Evolutionary conservation across 2,329 filamentous ascomycete genomes (phyloP), one percentile per base, ranked within the genome.

Genomic region (Trichoderma gracile): DNA sequence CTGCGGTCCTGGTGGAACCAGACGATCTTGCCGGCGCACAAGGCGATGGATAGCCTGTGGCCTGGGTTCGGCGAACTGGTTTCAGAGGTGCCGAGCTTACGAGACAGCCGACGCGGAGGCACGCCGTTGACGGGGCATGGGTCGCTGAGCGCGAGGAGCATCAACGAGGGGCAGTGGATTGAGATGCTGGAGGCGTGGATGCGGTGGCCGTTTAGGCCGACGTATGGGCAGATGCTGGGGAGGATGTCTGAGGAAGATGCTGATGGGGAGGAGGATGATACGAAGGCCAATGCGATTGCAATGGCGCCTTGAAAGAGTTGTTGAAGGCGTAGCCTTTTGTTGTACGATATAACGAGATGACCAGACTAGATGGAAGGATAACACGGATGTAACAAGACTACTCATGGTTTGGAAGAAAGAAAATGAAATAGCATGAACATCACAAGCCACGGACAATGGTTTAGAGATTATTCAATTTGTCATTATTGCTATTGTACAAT

Each of bases 201-300:
- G 73, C 77, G 82, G 57, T 92, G 89, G 89, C 88, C 88, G 0
- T 90, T 90, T 68, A 75, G 76, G 3, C 86, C 86, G 1, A 68
- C 72, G 2, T 83, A 82, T 67, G 50, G 73, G 6, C 77, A 84
- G 65, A 73, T 86, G 59, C 74, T 86, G n/a, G 75, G 76, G 5
- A 76, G 81, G 27, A 67, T 75, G 65, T 65, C 72, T n/a, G 76
- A 78, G 8, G 76, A 75, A 5, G 38, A 33, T 3, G 69, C 71
- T 7, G 68, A 71, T 2, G 68, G 43, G 0, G 72, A 71, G 0
- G 71, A 73, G 0, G 75, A 76, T 2, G 73, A 74, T 3, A 27
- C 21, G 10, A 72, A 69, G 58, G 66, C 67, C 12, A 49, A 59
- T 6, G 70, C 70, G 0, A 67, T 65, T 46, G 71, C 68, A 9